Base-by-base conservation (phyloP, 2,329 filamentous ascomycete genomes). In the Penicillium paneum region DNA sequence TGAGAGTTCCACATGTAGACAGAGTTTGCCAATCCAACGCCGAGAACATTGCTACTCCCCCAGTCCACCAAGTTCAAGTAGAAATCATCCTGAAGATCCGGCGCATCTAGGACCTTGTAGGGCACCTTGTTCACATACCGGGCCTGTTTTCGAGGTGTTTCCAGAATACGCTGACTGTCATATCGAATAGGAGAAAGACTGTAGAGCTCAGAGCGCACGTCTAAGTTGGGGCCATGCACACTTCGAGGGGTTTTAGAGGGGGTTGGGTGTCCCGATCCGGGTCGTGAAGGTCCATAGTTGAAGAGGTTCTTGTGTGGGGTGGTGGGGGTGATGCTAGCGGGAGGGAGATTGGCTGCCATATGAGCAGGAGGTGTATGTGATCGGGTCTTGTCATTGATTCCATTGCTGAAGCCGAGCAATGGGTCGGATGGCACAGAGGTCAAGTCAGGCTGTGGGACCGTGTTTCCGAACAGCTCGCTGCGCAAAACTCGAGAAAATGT, bases 1-100 rank as follows among this genome's bases (percentile, higher is more conserved):
- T 91, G 86, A 5, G 92, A 94, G 71, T 97, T 96, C 94, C 94
- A 99, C 85, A 97, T 94, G 70, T 97, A 99, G 6, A 99, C 94
- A 63, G 90, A 95, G 17, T 89, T 90, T 17, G 92, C 92, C 26
- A 99, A 78, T 0, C 94, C 94, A 40, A 99, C 94, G 7, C 93
- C 94, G 11, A 99, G 81, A 8, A 96, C 88, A 71, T 97, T 96
- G 63, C 89, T 91, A 65, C 90, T 95, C 40, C 94, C 94, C 94
- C 94, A 99, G 68, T 99, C 94, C 3, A 99, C 93, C 26, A 99
- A 78, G 67, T 99, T 99, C 34, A 99, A 80, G 67, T 99, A 99
- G 73, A 97, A 99, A 70, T 99, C 94, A 67, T 99, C 94, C 28
- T 93, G 92, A 42, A 99, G 78, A 70, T 97, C 94, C 1, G 94